A percentile compares a stretch with the other conserved stretches of the same genome.
Conservation (phyloP, 768 basidiomycete species). For the Pleurotus salmoneostramineus region DNA sequence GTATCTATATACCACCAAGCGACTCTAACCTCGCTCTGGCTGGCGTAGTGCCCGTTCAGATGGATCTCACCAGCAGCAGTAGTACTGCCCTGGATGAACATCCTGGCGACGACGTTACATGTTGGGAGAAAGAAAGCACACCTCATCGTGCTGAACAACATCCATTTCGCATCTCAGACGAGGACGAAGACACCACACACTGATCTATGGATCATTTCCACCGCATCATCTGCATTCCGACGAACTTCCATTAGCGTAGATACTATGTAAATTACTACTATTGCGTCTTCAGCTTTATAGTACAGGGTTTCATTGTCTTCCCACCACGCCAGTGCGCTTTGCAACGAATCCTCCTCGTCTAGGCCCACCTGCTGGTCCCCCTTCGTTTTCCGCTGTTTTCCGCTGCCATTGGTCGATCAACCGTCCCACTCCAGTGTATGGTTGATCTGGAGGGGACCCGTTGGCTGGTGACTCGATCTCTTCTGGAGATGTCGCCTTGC, state of each 20-base stretch:
- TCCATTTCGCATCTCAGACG: not conserved
- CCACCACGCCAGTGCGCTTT: slow-evolving; percentile 35
- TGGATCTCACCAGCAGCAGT: slow-evolving; percentile 37
- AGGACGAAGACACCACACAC: too few species aligned
- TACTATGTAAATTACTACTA: slow-evolving; percentile 10
- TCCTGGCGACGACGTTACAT: not conserved
- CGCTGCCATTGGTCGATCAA: slow-evolving; percentile 88
- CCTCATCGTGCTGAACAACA: not conserved
- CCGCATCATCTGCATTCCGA: not conserved
- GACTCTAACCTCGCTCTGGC: slow-evolving; percentile 65
- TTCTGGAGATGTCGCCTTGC: slow-evolving; percentile 2
- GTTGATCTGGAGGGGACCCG: slow-evolving; percentile 56
- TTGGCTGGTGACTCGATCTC: slow-evolving; percentile 10
- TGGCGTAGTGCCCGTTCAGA: slow-evolving; percentile 53
- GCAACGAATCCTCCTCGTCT: slow-evolving; percentile 28
- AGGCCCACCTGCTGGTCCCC: not conserved
- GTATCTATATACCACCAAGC: slow-evolving; percentile 59
- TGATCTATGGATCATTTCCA: too few species aligned
- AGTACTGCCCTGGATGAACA: not conserved
- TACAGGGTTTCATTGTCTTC: not conserved
- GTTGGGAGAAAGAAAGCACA: not conserved
- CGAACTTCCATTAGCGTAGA: not conserved
- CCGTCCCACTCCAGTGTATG: slow-evolving; percentile 80
- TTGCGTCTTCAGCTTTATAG: not conserved
- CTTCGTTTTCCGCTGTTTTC: slow-evolving; percentile 61